Base-by-base conservation (phyloP, 805 yeast species). In the Myxozyma lipomycoides region DNA sequence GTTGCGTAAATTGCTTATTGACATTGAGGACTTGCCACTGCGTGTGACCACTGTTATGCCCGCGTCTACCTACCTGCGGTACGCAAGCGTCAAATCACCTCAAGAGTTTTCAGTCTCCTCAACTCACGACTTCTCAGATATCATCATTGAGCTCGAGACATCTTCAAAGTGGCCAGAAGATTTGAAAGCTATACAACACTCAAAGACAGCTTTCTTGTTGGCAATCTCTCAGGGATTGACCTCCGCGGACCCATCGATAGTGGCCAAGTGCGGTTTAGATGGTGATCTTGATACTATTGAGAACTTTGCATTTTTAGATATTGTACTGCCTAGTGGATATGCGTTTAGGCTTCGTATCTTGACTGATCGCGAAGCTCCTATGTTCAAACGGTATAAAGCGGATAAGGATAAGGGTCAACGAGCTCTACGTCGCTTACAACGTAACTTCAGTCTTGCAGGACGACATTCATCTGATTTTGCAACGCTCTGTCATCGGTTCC, bases 81-180 rank as follows among this genome's bases (percentile, higher is more conserved):
- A 79, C 62, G 77, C 96, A 0, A 83, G 96, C 0, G 60, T 84
- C 3, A 73, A 83, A 48, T 82, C 80, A 56, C 98, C 98, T 0
- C 86, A 81, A 36, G 95, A 96, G 34, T 55, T 60, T n/a, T 38
- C 52, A 2, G 32, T 49, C 9, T 18, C n/a, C 15, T 22, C 41
- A 3, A 66, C 62, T 36, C 63, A 62, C 28, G 63, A 64, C 7
- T 80, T 87, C 73, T 86, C 84, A 61, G 90, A 86, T 40, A 82
- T 83, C 15, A 75, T 93, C 7, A 65, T 93, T 34, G 95, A 90
- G 67, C 87, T 93, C 67, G 98, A 93, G 70, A 73, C 86, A 2
- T 86, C 96, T 1, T 76, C 79, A n/a, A 81, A 82, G 66, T 93
- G 99, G 99, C 99, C 99, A 1, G 95, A 86, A 67, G 96, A 93